Evolutionary conservation across 495 filamentous ascomycete species (phyloP).

Genomic region (Viridothelium virens): DNA sequence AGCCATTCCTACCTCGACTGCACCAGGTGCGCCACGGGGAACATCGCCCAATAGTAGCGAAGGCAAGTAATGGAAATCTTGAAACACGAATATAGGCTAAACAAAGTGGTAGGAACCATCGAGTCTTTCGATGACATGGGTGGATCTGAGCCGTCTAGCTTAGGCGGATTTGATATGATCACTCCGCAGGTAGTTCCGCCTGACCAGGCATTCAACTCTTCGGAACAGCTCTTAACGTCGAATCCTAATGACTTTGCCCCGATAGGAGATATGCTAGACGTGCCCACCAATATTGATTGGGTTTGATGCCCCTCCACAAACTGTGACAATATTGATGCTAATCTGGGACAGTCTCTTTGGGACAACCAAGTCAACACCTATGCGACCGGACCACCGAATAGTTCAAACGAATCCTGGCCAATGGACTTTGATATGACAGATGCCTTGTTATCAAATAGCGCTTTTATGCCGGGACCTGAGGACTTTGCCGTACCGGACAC

Average conservation of each 20-base stretch:
- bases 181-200: neutral
- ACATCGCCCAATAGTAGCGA: neutral
- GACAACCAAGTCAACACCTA: neutral
- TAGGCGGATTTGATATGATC: neutral
- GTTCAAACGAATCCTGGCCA: neutral
- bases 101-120: neutral
- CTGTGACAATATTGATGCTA: neutral
- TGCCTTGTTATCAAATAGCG: neutral
- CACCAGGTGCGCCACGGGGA: neutral
- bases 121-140: neutral
- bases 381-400: neutral
- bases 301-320: neutral
- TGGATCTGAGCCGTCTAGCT: neutral
- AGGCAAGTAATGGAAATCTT: neutral
- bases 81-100: neutral
- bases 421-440: neutral
- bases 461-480: neutral
- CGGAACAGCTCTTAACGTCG: neutral
- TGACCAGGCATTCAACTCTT: neutral
- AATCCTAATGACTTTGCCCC: constrained; percentile 1
- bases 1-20: neutral
- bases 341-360: neutral
- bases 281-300: constrained; percentile 6
- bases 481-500: neutral
- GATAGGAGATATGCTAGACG: constrained; percentile 3